Evolutionary conservation across 23 red algal genomes (phyloP).

Genomic region (Gracilariopsis chorda): DNA sequence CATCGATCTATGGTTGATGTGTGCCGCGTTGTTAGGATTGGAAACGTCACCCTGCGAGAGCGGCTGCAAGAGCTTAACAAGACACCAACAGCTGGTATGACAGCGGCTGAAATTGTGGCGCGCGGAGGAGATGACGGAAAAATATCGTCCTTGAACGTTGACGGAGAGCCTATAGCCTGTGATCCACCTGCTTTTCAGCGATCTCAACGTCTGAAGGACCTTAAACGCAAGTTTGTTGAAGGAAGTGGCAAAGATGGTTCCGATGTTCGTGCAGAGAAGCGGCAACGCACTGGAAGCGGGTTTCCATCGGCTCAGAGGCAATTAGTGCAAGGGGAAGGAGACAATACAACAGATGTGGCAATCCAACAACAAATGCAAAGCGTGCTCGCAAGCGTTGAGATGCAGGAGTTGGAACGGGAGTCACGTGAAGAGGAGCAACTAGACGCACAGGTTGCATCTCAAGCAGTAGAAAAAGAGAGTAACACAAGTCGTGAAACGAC

Average conservation of each 20-base stretch:
- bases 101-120: slow-evolving; percentile 78
- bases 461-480: background rate
- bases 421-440: slow-evolving; percentile 12
- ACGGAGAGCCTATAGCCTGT: slow-evolving; percentile 23
- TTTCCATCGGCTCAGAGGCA: background rate
- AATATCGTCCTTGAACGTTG: background rate
- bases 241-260: background rate
- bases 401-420: slow-evolving; percentile 53
- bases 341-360: slow-evolving; percentile 18
- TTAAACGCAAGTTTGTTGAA: background rate
- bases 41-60: slow-evolving; percentile 71
- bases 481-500: background rate
- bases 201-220: background rate
- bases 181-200: slow-evolving; percentile 90
- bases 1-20: slow-evolving; percentile 83
- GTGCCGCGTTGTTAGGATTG: slow-evolving; percentile 81
- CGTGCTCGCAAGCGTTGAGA: slow-evolving; percentile 39
- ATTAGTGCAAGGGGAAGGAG: background rate
- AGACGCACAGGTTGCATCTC: background rate
- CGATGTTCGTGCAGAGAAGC: background rate
- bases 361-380: slow-evolving; percentile 24
- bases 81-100: slow-evolving; percentile 77
- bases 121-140: slow-evolving; percentile 76
- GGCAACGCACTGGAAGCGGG: slow-evolving; percentile 11
- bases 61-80: slow-evolving; percentile 78